Evolutionary conservation across 2,329 filamentous ascomycete species (phyloP).

Genomic region (Aphanocladium album): DNA sequence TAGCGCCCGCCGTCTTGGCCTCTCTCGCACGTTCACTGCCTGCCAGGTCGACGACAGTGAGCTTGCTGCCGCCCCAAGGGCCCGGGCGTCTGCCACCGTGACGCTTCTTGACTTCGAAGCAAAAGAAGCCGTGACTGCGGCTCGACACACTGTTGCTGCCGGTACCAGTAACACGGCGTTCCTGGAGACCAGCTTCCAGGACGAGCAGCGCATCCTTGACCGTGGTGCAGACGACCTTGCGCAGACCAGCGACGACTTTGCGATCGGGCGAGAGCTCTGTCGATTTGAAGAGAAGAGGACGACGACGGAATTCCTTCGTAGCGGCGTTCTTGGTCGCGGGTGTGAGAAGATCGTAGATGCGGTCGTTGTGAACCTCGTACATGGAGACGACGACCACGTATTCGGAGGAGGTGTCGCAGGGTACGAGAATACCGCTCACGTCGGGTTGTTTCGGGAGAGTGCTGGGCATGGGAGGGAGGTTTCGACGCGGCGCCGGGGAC

Average conservation of each 20-base stretch:
- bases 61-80: slow-evolving; percentile 68
- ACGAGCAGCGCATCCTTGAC: slow-evolving; percentile 84
- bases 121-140: slow-evolving; percentile 93
- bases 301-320: slow-evolving; percentile 67
- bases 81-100: slow-evolving; percentile 38
- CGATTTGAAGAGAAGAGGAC: slow-evolving; percentile 83
- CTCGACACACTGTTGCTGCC: slow-evolving; percentile 91
- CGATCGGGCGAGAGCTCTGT: slow-evolving; percentile 83
- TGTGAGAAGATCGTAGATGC: slow-evolving; percentile 88
- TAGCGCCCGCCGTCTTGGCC: slow-evolving; percentile 89
- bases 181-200: slow-evolving; percentile 80
- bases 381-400: slow-evolving; percentile 91
- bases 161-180: slow-evolving; percentile 83
- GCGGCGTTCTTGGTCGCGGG: slow-evolving; percentile 53
- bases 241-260: slow-evolving; percentile 89
- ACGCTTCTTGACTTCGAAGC: slow-evolving; percentile 87
- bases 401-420: slow-evolving; percentile 58
- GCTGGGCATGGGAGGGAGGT: slow-evolving; percentile 61
- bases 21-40: slow-evolving; percentile 90
- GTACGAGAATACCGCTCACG: slow-evolving; percentile 63
- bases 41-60: slow-evolving; percentile 88
- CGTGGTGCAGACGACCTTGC: slow-evolving; percentile 80
- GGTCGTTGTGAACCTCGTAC: slow-evolving; percentile 99
- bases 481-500: slow-evolving; percentile 50
- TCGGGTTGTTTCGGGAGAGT: slow-evolving; percentile 69